A percentile compares a stretch with the other conserved stretches of the same genome.
These are phyloP conservation scores for Oxyria digyna DNA, from an alignment of 148 eudicot species.

Conservation along the genomic window DNA sequence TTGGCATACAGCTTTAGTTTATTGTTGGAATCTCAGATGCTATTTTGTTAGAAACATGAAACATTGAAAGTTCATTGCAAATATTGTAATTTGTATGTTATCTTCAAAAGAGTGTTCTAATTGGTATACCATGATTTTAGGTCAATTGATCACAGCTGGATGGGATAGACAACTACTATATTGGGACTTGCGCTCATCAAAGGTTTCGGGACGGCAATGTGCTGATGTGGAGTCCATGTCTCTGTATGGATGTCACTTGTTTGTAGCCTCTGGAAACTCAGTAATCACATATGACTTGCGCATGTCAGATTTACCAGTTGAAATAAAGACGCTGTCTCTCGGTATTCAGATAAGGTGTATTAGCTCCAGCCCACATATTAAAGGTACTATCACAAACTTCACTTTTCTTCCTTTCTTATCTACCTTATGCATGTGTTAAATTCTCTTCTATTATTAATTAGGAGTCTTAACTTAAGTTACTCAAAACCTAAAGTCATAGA, in stretches of 20 bases:
- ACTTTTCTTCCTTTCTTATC: not conserved
- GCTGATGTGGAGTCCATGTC: conserved; percentile 67
- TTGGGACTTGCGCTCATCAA: conserved; percentile 63
- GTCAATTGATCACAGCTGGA: conserved; percentile 53
- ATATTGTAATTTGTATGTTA: not conserved
- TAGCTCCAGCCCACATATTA: conserved; percentile 34
- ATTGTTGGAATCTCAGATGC: not conserved
- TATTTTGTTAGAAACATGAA: not conserved
- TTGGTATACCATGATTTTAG: conserved; percentile 17
- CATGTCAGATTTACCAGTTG: conserved; percentile 23
- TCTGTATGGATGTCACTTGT: conserved; percentile 33
- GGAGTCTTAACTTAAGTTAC: not conserved
- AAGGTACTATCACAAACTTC: conserved; percentile 32
- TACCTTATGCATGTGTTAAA: not conserved
- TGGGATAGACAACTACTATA: conserved; percentile 63
- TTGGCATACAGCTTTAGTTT: not conserved
- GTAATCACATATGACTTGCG: conserved; percentile 66
- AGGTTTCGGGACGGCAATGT: conserved; percentile 20
- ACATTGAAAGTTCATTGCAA: not conserved
- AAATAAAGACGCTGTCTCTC: conserved; percentile 24
- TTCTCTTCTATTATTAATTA: not conserved
- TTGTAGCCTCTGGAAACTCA: conserved; percentile 51
- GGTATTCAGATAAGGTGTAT: conserved; percentile 57
- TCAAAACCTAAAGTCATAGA: not conserved
- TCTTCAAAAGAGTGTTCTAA: not conserved